Conservation (phyloP, 1,139 yeast species). For the Suhomyces bribrorum region DNA sequence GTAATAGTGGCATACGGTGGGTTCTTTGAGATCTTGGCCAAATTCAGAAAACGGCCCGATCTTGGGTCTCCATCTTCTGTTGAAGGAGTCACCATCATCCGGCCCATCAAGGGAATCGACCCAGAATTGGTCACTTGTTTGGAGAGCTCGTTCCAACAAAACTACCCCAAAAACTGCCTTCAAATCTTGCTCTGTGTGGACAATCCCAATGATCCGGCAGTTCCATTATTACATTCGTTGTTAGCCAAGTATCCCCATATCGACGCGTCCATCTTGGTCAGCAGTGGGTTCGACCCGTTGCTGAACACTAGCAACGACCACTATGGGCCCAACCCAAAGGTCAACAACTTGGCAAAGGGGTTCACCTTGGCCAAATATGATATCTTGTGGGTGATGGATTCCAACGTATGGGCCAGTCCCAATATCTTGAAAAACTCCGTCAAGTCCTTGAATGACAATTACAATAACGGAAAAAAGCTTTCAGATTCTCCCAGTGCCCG, state of each 20-base stretch:
- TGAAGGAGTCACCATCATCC: conserved; percentile 75
- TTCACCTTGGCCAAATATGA: conserved; percentile 68
- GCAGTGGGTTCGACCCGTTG: conserved; percentile 16
- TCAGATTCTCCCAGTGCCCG: conserved; percentile 21
- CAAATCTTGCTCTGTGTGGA: conserved; percentile 81
- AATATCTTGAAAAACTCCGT: conserved; percentile 71
- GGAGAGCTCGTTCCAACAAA: conserved; percentile 66
- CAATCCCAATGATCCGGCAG: conserved; percentile 60
- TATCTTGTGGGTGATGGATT: conserved; percentile 84
- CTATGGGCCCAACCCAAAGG: conserved; percentile 88
- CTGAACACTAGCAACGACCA: conserved; percentile 35
- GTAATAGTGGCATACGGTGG: conserved; percentile 48
- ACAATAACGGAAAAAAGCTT: conserved; percentile 46
- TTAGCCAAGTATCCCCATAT: conserved; percentile 56
- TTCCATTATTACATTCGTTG: conserved; percentile 55
- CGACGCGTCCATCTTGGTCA: conserved; percentile 60
- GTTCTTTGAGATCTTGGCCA: conserved; percentile 43
- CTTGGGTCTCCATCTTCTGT: conserved; percentile 52
- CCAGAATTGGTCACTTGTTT: conserved; percentile 71
- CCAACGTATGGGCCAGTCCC: conserved; percentile 79
- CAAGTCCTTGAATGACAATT: conserved; percentile 45
- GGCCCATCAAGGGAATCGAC: conserved; percentile 87
- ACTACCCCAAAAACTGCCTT: conserved; percentile 57
- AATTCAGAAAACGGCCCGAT: conserved; percentile 33
- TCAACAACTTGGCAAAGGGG: conserved; percentile 81